Conservation (phyloP, 2,329 filamentous ascomycete genomes). For the Fusarium cyanostomum region DNA sequence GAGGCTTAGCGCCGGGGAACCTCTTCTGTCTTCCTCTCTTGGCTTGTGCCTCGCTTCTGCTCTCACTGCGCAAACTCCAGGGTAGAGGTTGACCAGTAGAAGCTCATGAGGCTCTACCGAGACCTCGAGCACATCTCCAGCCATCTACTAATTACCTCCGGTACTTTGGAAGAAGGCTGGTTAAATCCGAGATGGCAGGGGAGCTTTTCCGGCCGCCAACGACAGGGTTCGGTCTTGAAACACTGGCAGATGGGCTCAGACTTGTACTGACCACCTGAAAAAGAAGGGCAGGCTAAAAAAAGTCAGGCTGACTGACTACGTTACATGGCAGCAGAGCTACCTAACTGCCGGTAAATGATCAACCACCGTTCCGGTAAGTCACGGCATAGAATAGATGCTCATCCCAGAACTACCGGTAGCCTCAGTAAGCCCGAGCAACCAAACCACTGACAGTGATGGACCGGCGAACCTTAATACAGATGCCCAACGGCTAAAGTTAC, state of each 20-base stretch:
- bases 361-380: constrained; percentile 10
- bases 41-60: constrained; percentile 11
- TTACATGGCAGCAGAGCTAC: constrained; percentile 35
- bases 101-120: no score
- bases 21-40: constrained; percentile 20
- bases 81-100: not conserved
- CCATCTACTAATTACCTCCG: no score
- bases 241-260: not conserved
- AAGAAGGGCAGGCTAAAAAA: not conserved
- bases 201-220: no score
- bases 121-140: no score
- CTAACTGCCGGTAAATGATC: constrained; percentile 37
- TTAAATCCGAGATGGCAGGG: no score
- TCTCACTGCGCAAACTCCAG: constrained; percentile 6
- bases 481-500: not conserved
- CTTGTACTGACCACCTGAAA: no score
- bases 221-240: no score
- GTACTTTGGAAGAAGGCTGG: no score
- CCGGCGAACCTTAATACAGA: not conserved
- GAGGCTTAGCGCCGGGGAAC: constrained; percentile 35
- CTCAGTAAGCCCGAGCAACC: not conserved
- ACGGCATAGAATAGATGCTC: not conserved
- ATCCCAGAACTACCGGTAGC: not conserved
- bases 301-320: constrained; percentile 11
- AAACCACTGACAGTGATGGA: not conserved